phyloP scores from a whole-genome alignment of 805 yeast species.

The Yarrowia deformans region DNA sequence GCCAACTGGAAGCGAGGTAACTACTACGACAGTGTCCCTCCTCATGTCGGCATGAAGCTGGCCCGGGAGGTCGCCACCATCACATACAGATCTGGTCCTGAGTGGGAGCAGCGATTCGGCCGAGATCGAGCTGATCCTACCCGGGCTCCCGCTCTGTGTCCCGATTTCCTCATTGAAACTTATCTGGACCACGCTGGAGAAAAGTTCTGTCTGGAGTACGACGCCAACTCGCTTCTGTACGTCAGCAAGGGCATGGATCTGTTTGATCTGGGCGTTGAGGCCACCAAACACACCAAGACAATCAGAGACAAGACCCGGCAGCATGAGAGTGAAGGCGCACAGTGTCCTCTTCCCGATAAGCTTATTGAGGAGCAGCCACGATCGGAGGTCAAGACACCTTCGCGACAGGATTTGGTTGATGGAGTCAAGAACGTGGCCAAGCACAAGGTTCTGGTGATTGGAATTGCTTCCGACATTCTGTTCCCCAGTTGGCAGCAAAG shows the following conservation, averaged over 20 bases:
- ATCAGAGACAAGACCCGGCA: conserved; percentile 24
- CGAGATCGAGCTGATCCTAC: conserved; percentile 83
- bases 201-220: conserved; percentile 89
- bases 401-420: conserved; percentile 63
- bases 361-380: conserved; percentile 65
- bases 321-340: conserved; percentile 36
- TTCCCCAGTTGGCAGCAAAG: conserved; percentile 96
- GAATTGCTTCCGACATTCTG: conserved; percentile 90
- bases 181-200: conserved; percentile 95
- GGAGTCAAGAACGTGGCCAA: conserved; percentile 72
- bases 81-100: conserved; percentile 94
- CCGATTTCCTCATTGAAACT: conserved; percentile 91
- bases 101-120: conserved; percentile 94
- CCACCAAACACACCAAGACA: conserved; percentile 41
- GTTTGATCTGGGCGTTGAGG: conserved; percentile 71
- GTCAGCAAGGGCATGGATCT: conserved; percentile 94
- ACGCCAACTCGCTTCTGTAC: conserved; percentile 86
- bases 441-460: conserved; percentile 76
- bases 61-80: conserved; percentile 94
- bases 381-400: conserved; percentile 56
- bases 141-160: conserved; percentile 84
- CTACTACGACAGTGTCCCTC: conserved; percentile 80
- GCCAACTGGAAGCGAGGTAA: conserved; percentile 94
- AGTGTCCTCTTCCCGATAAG: conserved; percentile 56
- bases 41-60: conserved; percentile 93